Conservation (phyloP, 192 early-diverging fungal species). For the Podila epicladia region DNA sequence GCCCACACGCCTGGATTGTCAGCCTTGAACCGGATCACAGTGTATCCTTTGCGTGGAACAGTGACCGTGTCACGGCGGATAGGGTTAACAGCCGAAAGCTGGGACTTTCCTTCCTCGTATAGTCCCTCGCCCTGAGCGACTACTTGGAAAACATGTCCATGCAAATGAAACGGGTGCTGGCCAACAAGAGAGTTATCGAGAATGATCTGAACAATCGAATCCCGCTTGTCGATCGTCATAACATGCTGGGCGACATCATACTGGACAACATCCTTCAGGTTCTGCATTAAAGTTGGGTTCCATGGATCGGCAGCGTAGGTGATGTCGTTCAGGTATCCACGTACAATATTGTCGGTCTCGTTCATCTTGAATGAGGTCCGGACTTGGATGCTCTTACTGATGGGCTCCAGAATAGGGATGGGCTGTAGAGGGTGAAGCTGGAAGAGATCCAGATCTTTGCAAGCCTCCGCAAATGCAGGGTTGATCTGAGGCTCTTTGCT, state of each 20-base stretch:
- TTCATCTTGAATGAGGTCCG: slow-evolving; percentile 26
- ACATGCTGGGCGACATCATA: slow-evolving; percentile 25
- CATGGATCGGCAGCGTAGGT: slow-evolving; percentile 23
- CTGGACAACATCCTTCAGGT: slow-evolving; percentile 24
- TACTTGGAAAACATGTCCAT: slow-evolving; percentile 59
- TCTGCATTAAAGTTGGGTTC: slow-evolving; percentile 46
- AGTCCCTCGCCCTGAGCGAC: slow-evolving; percentile 50
- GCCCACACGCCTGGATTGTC: slow-evolving; percentile 61
- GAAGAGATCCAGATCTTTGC: slow-evolving; percentile 36
- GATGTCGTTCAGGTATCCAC: slow-evolving; percentile 20
- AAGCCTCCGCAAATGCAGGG: slow-evolving; percentile 36
- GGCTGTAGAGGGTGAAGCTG: slow-evolving; percentile 32
- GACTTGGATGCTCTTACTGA: slow-evolving; percentile 25
- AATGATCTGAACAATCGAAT: slow-evolving; percentile 43
- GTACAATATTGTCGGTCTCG: slow-evolving; percentile 9
- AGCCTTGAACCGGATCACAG: slow-evolving; percentile 52
- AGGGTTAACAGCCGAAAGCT: slow-evolving; percentile 43
- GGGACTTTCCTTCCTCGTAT: slow-evolving; percentile 36
- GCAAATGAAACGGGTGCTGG: slow-evolving; percentile 56
- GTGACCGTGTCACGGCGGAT: slow-evolving; percentile 53
- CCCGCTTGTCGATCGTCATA: slow-evolving; percentile 22
- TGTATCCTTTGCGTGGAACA: slow-evolving; percentile 42
- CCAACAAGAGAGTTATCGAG: slow-evolving; percentile 20
- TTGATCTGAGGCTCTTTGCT: slow-evolving; percentile 4
- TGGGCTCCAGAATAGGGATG: slow-evolving; percentile 30